Evolutionary conservation across 1,284 basidiomycete genomes (phyloP).

Genomic region (Boletellus deceptivus): DNA sequence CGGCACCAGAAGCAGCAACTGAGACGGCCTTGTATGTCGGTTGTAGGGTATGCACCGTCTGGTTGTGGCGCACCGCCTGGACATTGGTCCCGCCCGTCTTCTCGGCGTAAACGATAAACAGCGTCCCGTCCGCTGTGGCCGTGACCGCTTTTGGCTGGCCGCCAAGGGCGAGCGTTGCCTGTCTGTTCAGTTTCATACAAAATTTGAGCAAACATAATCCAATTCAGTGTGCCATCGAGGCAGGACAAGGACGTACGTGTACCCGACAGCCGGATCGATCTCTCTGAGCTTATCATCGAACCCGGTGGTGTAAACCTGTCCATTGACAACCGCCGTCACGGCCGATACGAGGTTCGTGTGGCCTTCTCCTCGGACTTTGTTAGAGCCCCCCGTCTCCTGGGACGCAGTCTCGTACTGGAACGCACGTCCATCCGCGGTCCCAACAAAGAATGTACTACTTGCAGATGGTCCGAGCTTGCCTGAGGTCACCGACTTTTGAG

Average conservation of each 20-base stretch:
- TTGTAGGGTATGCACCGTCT: slow-evolving; percentile 57
- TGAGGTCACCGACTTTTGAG: slow-evolving; percentile 79
- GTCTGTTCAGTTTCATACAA: slow-evolving; percentile 33
- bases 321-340: slow-evolving; percentile 47
- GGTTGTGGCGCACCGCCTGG: slow-evolving; percentile 68
- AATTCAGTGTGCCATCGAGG: background rate
- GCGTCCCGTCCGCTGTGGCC: slow-evolving; percentile 57
- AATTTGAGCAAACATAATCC: background rate
- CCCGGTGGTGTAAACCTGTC: slow-evolving; percentile 66
- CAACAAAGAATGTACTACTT: slow-evolving; percentile 70
- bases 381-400: slow-evolving; percentile 22
- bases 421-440: slow-evolving; percentile 82
- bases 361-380: slow-evolving; percentile 57
- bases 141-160: slow-evolving; percentile 79
- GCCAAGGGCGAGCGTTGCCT: slow-evolving; percentile 44
- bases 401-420: slow-evolving; percentile 57
- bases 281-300: slow-evolving; percentile 81
- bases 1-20: slow-evolving; percentile 49
- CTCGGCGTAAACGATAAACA: slow-evolving; percentile 55
- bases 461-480: slow-evolving; percentile 44
- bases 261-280: slow-evolving; percentile 49
- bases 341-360: slow-evolving; percentile 75
- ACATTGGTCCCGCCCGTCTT: slow-evolving; percentile 57
- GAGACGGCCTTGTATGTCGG: slow-evolving; percentile 56
- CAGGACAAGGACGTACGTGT: slow-evolving; percentile 48